A percentile compares a stretch with the other conserved stretches of the same genome.
Conservation (phyloP, 2,329 filamentous ascomycete genomes). For the Verticillium tricorpus region DNA sequence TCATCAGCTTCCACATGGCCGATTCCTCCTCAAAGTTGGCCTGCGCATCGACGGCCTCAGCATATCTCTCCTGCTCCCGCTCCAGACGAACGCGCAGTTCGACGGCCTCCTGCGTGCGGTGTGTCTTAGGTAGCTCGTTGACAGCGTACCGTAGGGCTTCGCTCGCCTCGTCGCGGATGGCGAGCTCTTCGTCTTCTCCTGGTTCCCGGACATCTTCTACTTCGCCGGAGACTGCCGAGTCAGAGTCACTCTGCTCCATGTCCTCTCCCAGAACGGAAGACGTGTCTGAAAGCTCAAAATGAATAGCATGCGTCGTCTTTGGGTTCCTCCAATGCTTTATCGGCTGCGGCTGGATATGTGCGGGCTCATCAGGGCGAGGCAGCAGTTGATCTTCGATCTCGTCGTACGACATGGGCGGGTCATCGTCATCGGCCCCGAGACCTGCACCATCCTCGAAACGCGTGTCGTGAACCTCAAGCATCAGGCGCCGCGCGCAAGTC, state of each 20-base stretch:
- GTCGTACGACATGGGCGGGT: constrained; percentile 32
- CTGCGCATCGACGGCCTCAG: constrained; percentile 35
- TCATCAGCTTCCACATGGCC: constrained; percentile 41
- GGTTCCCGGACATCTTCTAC: constrained; percentile 7
- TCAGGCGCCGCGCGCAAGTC: constrained; percentile 41
- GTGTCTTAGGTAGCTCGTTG: constrained; percentile 31
- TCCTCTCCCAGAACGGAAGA: neutral
- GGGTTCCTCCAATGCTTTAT: neutral
- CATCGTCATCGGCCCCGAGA: constrained; percentile 7
- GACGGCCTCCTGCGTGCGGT: constrained; percentile 29
- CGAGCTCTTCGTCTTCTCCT: constrained; percentile 14
- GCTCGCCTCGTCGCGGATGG: constrained; percentile 32
- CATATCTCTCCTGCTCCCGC: constrained; percentile 36
- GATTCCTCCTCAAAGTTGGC: constrained; percentile 36
- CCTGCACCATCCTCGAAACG: constrained; percentile 5
- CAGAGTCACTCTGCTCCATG: constrained; percentile 1
- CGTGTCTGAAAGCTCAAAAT: constrained; percentile 1
- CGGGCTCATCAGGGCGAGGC: neutral
- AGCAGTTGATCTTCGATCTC: constrained; percentile 37
- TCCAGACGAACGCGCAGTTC: constrained; percentile 34
- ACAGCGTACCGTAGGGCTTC: constrained; percentile 39
- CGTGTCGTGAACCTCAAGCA: constrained; percentile 39
- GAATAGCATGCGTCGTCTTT: neutral
- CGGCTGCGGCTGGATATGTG: neutral
- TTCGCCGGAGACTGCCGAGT: constrained; percentile 3